Evolutionary conservation across 768 basidiomycete genomes (phyloP).

Genomic region (Scleroderma citrinum): DNA sequence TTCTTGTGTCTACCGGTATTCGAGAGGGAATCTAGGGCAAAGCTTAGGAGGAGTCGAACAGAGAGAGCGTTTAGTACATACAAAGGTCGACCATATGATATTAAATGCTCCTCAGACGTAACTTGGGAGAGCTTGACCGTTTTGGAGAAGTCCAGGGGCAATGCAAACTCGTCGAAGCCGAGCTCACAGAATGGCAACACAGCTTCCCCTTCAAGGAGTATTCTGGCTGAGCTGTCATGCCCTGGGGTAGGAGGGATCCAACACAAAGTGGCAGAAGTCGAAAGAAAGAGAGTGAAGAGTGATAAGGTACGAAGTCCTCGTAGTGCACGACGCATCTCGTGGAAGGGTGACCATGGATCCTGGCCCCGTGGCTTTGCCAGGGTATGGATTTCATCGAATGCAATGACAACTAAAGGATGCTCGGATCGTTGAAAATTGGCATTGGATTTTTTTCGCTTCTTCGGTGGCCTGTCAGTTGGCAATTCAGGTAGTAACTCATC

Average conservation of each 20-base stretch:
- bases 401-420: conserved; percentile 10
- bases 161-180: conserved; percentile 22
- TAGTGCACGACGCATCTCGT: no score
- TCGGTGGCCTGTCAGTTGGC: neutral
- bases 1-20: conserved; percentile 2
- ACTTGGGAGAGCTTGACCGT: neutral
- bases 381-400: conserved; percentile 20
- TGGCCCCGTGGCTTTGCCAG: conserved; percentile 1
- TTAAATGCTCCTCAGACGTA: conserved; percentile 5
- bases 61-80: conserved; percentile 9
- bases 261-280: conserved; percentile 17
- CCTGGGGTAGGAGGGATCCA: conserved; percentile 6
- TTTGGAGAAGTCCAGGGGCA: neutral
- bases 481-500: neutral
- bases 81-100: conserved; percentile 21
- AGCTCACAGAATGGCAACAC: conserved; percentile 5
- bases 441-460: neutral
- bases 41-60: neutral
- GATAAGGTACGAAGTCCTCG: no score
- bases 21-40: conserved; percentile 10
- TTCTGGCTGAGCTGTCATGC: conserved; percentile 4
- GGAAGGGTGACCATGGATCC: no score
- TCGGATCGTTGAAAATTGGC: neutral
- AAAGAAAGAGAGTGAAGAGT: conserved; percentile 18
- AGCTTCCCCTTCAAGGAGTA: conserved; percentile 5